Conservation (phyloP, 2,329 filamentous ascomycete genomes). For the Nigrospora oryzae region DNA sequence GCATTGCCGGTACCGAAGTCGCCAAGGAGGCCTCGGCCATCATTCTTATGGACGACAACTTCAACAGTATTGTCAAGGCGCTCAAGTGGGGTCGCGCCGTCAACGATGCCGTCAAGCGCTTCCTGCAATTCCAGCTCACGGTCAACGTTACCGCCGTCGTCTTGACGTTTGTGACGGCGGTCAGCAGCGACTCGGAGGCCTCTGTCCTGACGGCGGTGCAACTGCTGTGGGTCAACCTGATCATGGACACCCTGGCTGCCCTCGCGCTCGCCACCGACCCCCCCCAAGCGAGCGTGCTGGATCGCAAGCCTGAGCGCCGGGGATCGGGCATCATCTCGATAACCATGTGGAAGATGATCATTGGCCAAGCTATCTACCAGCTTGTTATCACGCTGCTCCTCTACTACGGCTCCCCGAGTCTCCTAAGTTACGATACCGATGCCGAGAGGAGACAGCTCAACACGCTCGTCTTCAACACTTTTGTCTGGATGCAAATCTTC, state of each 20-base stretch:
- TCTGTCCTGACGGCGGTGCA: constrained; percentile 85
- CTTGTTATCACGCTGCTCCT: constrained; percentile 71
- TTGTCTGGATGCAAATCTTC: constrained; percentile 99
- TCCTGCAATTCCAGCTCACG: constrained; percentile 69
- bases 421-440: constrained; percentile 42
- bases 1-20: constrained; percentile 74
- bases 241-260: constrained; percentile 94
- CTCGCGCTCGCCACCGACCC: constrained; percentile 84
- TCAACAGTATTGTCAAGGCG: constrained; percentile 77
- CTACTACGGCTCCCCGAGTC: constrained; percentile 60
- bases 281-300: constrained; percentile 70
- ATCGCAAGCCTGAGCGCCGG: constrained; percentile 61
- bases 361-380: constrained; percentile 87
- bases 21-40: constrained; percentile 81
- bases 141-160: constrained; percentile 89
- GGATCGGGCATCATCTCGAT: constrained; percentile 62
- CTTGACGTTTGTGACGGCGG: constrained; percentile 80
- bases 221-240: constrained; percentile 91
- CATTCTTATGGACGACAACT: constrained; percentile 83
- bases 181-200: constrained; percentile 57
- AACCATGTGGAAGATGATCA: constrained; percentile 99
- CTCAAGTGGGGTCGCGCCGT: constrained; percentile 73
- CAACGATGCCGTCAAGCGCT: constrained; percentile 70
- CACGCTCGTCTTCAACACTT: constrained; percentile 93
- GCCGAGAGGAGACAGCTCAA: constrained; percentile 43